Evolutionary conservation across 305 asterid genomes (phyloP).

Genomic region (Fraxinus platypoda): DNA sequence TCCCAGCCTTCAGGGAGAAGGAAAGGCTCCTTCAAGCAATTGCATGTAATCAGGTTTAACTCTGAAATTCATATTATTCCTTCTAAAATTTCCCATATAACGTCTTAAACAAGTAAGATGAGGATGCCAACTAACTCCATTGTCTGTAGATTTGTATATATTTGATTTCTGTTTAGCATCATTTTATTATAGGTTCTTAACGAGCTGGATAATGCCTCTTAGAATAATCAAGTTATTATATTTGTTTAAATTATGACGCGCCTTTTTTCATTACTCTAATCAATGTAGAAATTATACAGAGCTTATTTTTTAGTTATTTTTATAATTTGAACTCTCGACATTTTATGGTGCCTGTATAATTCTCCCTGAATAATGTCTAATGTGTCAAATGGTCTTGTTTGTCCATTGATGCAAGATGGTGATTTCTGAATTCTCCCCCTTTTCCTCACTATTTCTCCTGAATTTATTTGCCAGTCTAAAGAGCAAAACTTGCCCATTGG

Average conservation of each 20-base stretch:
- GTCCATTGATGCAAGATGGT: background rate
- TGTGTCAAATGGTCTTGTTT: background rate
- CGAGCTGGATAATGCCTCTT: background rate
- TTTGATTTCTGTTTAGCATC: background rate
- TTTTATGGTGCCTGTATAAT: background rate
- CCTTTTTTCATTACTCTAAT: background rate
- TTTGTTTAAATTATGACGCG: background rate
- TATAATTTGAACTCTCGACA: background rate
- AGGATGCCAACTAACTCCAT: background rate
- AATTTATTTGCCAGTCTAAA: background rate
- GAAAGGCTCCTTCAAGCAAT: conserved; percentile 94
- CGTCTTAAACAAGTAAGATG: conserved; percentile 1
- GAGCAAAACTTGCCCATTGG: background rate
- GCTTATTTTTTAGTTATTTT: background rate
- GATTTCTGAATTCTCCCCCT: background rate
- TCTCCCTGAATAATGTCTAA: background rate
- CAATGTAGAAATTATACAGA: background rate
- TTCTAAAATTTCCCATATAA: conserved; percentile 7
- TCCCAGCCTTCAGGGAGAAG: conserved; percentile 90
- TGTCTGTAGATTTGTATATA: background rate
- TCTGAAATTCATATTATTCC: conserved; percentile 22
- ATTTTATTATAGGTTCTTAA: background rate
- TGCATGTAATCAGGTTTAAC: conserved; percentile 84
- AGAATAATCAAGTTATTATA: background rate
- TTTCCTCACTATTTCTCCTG: background rate